phyloP scores from a whole-genome alignment of 202 grass and related monocot species.

The Hordeum pubiflorum region DNA sequence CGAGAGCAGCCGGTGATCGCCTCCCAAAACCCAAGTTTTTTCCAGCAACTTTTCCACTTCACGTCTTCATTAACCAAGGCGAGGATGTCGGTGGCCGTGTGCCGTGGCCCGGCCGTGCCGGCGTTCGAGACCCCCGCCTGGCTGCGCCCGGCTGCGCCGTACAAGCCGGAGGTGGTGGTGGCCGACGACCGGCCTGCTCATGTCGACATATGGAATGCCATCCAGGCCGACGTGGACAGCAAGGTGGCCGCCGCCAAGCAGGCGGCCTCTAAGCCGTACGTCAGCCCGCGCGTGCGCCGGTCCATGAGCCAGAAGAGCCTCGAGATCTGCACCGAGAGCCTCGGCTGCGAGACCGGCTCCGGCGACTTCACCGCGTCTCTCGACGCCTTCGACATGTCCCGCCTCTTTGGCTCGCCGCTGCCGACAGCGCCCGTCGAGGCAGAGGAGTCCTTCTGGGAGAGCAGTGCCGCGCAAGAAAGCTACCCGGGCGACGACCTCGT shows the following conservation, averaged over 20 bases:
- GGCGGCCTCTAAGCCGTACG: constrained; percentile 29
- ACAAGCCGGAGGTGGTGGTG: constrained; percentile 9
- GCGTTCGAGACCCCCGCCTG: constrained; percentile 31
- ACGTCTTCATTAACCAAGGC: constrained; percentile 5
- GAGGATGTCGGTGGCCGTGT: constrained; percentile 53
- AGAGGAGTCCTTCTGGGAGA: constrained; percentile 18
- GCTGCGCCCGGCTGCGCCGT: constrained; percentile 8
- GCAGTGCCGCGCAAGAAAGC: not conserved
- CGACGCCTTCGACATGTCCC: constrained; percentile 28
- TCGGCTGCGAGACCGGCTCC: constrained; percentile 76
- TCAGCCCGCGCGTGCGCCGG: constrained; percentile 39
- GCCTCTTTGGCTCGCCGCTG: not conserved
- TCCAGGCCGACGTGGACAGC: constrained; percentile 36
- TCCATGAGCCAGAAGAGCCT: constrained; percentile 85
- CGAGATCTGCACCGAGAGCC: constrained; percentile 87
- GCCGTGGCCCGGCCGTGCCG: constrained; percentile 23
- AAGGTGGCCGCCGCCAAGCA: not conserved
- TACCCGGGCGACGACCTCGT: constrained; percentile 9
- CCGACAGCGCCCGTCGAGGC: not conserved
- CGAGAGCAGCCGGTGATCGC: not conserved
- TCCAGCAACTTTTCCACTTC: constrained; percentile 12
- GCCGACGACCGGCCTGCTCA: constrained; percentile 23
- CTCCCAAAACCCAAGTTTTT: not conserved
- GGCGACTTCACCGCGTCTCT: constrained; percentile 45
- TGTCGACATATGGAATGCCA: constrained; percentile 54